phyloP scores from a whole-genome alignment of 306 rosid genomes.

The Calophaca sinica region DNA sequence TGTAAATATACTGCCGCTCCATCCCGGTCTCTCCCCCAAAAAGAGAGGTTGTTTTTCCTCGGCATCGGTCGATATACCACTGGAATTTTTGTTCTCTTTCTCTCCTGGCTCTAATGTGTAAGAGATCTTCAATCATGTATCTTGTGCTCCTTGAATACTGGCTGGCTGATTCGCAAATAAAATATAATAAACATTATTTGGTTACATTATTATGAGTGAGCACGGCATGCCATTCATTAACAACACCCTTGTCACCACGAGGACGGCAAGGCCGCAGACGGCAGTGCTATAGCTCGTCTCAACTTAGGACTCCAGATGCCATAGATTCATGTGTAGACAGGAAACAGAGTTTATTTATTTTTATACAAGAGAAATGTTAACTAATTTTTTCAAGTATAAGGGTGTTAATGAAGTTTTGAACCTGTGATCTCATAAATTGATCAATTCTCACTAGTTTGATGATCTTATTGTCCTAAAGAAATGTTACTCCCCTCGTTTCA shows the following conservation, averaged over 20 bases:
- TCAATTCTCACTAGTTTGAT: background rate
- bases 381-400: background rate
- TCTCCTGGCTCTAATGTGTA: background rate
- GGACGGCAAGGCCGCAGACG: too few species aligned
- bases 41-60: conserved; percentile 28
- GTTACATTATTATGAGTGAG: conserved; percentile 14
- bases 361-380: background rate
- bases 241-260: too few species aligned
- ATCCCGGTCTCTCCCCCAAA: conserved; percentile 1
- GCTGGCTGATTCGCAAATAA: conserved; percentile 24
- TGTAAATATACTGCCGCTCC: conserved; percentile 32
- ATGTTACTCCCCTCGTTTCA: too few species aligned
- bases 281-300: too few species aligned
- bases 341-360: background rate
- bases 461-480: background rate
- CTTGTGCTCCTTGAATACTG: background rate
- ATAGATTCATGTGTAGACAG: background rate
- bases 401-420: conserved; percentile 3
- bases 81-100: background rate
- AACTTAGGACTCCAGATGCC: too few species aligned
- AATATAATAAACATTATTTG: conserved; percentile 41
- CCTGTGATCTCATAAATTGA: background rate
- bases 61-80: conserved; percentile 30
- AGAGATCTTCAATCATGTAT: conserved; percentile 38
- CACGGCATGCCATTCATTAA: background rate